Conservation (phyloP, 306 rosid species). For the Trichosanthes truncata region DNA sequence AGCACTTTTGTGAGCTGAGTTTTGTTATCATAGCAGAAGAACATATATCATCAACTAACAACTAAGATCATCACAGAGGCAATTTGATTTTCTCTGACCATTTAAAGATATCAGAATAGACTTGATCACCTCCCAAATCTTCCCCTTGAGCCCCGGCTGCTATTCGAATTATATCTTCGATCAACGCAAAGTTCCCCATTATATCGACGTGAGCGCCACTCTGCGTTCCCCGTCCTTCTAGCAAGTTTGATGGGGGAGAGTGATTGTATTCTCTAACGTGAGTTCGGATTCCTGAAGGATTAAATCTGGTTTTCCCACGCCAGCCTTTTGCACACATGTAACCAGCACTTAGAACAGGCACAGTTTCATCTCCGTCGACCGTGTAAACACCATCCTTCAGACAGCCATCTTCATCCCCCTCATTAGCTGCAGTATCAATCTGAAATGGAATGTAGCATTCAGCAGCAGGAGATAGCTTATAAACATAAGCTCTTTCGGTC, state of each 20-base stretch:
- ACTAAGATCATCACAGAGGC: constrained; percentile 22
- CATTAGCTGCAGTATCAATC: constrained; percentile 46
- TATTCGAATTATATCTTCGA: constrained; percentile 63
- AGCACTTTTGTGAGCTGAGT: background rate
- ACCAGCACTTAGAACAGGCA: constrained; percentile 76
- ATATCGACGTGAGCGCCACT: constrained; percentile 89
- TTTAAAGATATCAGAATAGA: constrained; percentile 53
- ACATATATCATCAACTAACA: background rate
- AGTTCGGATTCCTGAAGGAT: constrained; percentile 56
- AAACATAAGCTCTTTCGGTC: constrained; percentile 73
- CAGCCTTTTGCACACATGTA: constrained; percentile 84
- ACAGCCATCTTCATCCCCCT: constrained; percentile 42
- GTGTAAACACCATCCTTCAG: constrained; percentile 63
- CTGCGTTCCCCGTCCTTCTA: constrained; percentile 77
- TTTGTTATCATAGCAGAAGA: background rate
- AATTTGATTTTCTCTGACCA: constrained; percentile 73
- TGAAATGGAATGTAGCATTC: constrained; percentile 81
- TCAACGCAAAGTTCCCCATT: constrained; percentile 81
- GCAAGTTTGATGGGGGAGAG: constrained; percentile 64
- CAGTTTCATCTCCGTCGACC: constrained; percentile 80
- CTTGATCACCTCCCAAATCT: constrained; percentile 70
- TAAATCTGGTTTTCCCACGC: constrained; percentile 73
- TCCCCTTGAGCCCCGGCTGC: constrained; percentile 73
- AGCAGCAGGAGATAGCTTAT: constrained; percentile 45
- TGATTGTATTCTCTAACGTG: constrained; percentile 58